Evolutionary conservation across 805 yeast species (phyloP), one percentile per base, ranked within the genome.

Genomic region (Candida stauntonica): DNA sequence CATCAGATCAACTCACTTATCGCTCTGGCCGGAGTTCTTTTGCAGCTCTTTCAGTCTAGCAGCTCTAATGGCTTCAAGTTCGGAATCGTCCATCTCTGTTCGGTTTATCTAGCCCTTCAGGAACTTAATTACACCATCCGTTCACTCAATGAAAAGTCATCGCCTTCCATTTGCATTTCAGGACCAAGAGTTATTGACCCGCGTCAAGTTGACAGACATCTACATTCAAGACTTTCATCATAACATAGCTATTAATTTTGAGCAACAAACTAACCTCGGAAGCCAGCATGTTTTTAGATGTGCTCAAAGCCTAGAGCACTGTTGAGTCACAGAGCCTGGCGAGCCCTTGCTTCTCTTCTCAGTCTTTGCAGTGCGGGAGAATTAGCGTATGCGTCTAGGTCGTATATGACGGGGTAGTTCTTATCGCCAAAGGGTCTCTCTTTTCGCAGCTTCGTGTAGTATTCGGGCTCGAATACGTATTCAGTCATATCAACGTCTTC

Each of bases 21-120:
- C 55, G 17, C 50, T 50, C 38, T 54, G 58, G 5, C 73, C 73
- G 2, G 73, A 60, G 44, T 70, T 71, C 45, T 73, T 68, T 58
- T 85, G 94, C 45, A 91, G 67, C 61, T 91, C 96, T 17, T 82
- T 81, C 51, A 91, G 63, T 49, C 98, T 75, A n/a, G 97, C 97
- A 31, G 86, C 87, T 51, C 98, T 76, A 47, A 91, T 85, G 23
- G 96, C 96, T 50, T 81, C 79, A 42, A 91, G 67, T 61, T 91
- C 99, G 17, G 79, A 63, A 58, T 87, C 91, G 52, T 86, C 96
- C 96, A 88, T 87, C 9, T 7, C 15, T 17, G 8, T 12, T n/a
- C 15, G 13, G 28, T 14, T 26, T 26, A 11, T n/a, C 15, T 26
- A 6, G 14, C 13, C 28, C 13, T 9, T 9, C 28, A 21, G 11